phyloP scores from a whole-genome alignment of 164 flowering plant species.

The Chimonanthus praecox region DNA sequence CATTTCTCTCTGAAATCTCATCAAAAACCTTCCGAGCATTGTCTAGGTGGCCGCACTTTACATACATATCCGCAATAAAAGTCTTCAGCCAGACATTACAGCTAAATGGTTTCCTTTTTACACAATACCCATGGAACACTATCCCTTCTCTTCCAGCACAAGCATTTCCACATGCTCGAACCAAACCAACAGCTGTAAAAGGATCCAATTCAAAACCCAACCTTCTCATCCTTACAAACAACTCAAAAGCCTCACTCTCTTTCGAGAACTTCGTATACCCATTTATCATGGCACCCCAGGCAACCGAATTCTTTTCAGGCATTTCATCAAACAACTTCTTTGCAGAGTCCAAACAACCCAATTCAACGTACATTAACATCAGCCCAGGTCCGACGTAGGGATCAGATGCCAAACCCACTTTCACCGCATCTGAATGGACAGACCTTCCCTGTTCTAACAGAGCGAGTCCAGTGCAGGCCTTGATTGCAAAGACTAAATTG shows the following conservation, averaged over 20 bases:
- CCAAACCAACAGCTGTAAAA: slow-evolving; percentile 5
- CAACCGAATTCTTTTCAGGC: slow-evolving; percentile 7
- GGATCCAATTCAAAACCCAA: slow-evolving; percentile 13
- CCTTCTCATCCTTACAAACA: slow-evolving; percentile 9
- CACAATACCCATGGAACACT: slow-evolving; percentile 20
- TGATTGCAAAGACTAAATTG: slow-evolving; percentile 16
- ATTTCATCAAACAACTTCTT: slow-evolving; percentile 12
- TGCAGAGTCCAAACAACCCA: slow-evolving; percentile 14
- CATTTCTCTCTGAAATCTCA: slow-evolving; percentile 15
- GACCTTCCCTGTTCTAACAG: slow-evolving; percentile 7
- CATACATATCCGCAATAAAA: slow-evolving; percentile 17
- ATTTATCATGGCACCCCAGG: slow-evolving; percentile 16
- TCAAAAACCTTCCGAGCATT: slow-evolving; percentile 9
- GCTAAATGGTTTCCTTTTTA: slow-evolving; percentile 1
- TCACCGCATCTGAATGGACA: slow-evolving; percentile 13
- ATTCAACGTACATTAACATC: slow-evolving; percentile 10
- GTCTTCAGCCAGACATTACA: slow-evolving; percentile 13
- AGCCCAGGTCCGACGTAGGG: slow-evolving; percentile 14
- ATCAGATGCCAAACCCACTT: slow-evolving; percentile 12
- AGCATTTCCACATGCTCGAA: slow-evolving; percentile 17
- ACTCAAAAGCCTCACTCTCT: slow-evolving; percentile 14
- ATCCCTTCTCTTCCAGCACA: slow-evolving; percentile 16
- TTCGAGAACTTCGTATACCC: slow-evolving; percentile 15
- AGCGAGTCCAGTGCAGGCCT: slow-evolving; percentile 10
- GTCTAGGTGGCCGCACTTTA: slow-evolving; percentile 6